phyloP scores from a whole-genome alignment of 2,329 filamentous ascomycete genomes.

The Orbilia javanica region DNA sequence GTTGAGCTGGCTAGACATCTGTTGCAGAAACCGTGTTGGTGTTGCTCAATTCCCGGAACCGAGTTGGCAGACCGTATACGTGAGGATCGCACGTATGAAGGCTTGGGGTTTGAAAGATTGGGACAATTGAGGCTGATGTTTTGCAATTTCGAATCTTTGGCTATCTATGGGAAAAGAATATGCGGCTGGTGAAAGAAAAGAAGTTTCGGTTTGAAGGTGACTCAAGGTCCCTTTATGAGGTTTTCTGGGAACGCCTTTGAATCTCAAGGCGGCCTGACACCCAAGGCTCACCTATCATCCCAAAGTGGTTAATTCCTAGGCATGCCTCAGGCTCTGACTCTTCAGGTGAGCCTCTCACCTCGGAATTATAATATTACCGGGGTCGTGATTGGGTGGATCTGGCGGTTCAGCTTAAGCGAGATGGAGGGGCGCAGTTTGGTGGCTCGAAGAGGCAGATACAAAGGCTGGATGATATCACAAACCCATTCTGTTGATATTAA shows the following conservation, averaged over 20 bases:
- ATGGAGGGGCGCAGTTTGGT: not conserved
- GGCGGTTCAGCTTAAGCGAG: conserved; percentile 24
- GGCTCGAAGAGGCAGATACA: not conserved
- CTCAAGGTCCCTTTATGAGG: conserved; percentile 42
- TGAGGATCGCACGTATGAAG: no score
- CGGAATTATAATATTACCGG: not conserved
- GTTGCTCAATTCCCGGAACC: no score
- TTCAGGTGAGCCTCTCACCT: conserved; percentile 26
- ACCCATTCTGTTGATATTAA: not conserved
- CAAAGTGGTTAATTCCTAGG: conserved; percentile 26
- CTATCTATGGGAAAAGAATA: not conserved
- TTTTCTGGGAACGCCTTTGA: not conserved
- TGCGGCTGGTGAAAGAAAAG: conserved; percentile 7
- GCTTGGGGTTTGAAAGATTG: not conserved
- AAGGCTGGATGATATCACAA: conserved; percentile 16
- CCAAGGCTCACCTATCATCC: conserved; percentile 36
- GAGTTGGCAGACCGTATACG: no score
- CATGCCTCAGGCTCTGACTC: conserved; percentile 57
- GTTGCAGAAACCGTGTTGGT: no score
- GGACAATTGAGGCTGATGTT: conserved; percentile 8
- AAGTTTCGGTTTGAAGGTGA: conserved; percentile 32
- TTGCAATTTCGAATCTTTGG: conserved; percentile 25
- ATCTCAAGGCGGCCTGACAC: conserved; percentile 39
- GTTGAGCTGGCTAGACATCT: not conserved
- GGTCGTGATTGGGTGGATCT: conserved; percentile 21